Percentiles rank a stretch among this genome's conserved stretches.
phyloP scores from a whole-genome alignment of 1,284 basidiomycete genomes.

The Ganoderma lingzhi region DNA sequence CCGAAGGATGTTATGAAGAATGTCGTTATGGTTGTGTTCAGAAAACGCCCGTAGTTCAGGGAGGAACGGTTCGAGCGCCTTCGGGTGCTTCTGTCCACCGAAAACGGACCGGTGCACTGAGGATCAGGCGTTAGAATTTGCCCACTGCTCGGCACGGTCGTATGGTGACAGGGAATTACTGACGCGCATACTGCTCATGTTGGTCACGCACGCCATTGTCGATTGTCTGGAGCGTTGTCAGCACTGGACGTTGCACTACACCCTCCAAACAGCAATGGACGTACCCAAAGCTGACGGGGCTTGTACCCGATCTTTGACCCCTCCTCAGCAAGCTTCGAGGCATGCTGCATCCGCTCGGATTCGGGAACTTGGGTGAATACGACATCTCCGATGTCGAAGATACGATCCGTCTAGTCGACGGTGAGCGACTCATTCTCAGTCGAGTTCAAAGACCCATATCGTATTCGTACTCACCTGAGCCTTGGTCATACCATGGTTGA shows the following conservation, averaged over 20 bases:
- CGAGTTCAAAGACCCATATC: not conserved
- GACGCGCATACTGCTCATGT: constrained; percentile 44
- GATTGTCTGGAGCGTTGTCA: constrained; percentile 33
- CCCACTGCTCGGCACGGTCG: not conserved
- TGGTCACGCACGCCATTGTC: constrained; percentile 51
- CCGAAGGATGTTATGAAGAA: constrained; percentile 36
- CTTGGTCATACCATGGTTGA: constrained; percentile 61
- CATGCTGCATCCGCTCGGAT: constrained; percentile 60
- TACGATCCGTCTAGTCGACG: constrained; percentile 46
- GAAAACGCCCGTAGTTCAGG: constrained; percentile 50
- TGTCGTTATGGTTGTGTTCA: constrained; percentile 41
- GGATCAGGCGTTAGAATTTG: not conserved
- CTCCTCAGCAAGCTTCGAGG: constrained; percentile 50
- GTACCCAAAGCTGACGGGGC: constrained; percentile 52
- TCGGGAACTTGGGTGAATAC: constrained; percentile 57
- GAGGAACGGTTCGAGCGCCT: constrained; percentile 46
- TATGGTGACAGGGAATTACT: not conserved
- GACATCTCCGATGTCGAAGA: constrained; percentile 66
- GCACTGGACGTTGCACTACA: not conserved
- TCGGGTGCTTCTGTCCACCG: constrained; percentile 40
- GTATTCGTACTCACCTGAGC: constrained; percentile 45
- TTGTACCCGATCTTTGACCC: constrained; percentile 64
- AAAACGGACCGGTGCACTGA: constrained; percentile 12
- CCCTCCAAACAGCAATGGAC: constrained; percentile 38
- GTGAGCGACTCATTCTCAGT: not conserved